Evolutionary conservation across 78 protist species (phyloP).

Genomic region (Pelomyxa schiedti): DNA sequence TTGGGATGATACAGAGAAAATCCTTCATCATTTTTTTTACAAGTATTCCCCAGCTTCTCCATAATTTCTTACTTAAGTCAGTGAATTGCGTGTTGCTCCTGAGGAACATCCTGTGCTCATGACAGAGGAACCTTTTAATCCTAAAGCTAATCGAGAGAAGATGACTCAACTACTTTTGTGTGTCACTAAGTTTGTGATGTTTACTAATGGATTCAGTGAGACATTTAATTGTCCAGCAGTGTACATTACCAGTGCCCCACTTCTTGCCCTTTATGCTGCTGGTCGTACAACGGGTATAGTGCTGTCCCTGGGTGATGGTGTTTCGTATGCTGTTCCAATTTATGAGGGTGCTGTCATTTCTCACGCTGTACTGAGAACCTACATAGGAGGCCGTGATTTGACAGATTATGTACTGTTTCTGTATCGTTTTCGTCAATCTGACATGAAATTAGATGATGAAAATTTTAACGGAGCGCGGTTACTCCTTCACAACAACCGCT

Average conservation of each 20-base stretch:
- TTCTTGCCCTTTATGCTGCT: slow-evolving; percentile 72
- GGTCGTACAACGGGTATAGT: slow-evolving; percentile 90
- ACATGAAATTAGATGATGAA: slow-evolving; percentile 57
- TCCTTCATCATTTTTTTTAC: slow-evolving; percentile 75
- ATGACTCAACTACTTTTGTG: slow-evolving; percentile 78
- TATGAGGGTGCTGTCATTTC: slow-evolving; percentile 85
- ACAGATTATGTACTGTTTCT: no score
- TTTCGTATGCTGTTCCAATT: slow-evolving; percentile 88
- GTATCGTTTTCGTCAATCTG: no score
- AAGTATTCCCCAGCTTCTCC: no score
- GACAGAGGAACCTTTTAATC: slow-evolving; percentile 91
- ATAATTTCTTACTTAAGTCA: no score
- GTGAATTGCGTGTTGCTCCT: slow-evolving; percentile 87
- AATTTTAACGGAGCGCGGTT: slow-evolving; percentile 75
- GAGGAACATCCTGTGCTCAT: slow-evolving; percentile 92
- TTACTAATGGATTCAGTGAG: no score
- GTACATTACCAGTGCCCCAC: slow-evolving; percentile 85
- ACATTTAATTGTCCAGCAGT: slow-evolving; percentile 87
- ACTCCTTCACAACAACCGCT: slow-evolving; percentile 78
- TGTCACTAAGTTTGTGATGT: no score
- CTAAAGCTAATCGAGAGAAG: slow-evolving; percentile 84
- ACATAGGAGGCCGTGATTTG: slow-evolving; percentile 88
- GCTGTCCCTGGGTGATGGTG: slow-evolving; percentile 95
- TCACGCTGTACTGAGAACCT: slow-evolving; percentile 77
- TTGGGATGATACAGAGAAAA: slow-evolving; percentile 77